Evolutionary conservation across 2,329 filamentous ascomycete species (phyloP).

Genomic region (Venturia carpophila): DNA sequence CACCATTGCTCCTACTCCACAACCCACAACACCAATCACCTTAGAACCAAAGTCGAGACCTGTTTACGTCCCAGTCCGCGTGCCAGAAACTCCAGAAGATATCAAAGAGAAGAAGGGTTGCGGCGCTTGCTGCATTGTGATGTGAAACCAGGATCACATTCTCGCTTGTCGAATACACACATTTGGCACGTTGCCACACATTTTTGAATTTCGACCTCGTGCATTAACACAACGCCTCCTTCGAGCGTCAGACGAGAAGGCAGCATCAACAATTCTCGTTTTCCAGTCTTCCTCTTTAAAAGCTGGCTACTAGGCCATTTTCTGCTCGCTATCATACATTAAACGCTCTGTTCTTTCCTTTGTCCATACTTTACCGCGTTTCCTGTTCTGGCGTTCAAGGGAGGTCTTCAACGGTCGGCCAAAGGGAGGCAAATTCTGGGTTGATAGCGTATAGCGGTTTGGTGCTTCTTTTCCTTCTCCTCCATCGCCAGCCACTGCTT

Average conservation of each 20-base stretch:
- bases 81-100: slow-evolving; percentile 49
- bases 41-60: slow-evolving; percentile 21
- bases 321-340: background rate
- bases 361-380: slow-evolving; percentile 12
- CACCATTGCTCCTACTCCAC: slow-evolving; percentile 26
- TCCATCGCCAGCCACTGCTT: slow-evolving; percentile 16
- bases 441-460: slow-evolving; percentile 30
- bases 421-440: slow-evolving; percentile 21
- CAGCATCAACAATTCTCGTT: background rate
- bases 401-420: slow-evolving; percentile 24
- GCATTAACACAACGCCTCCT: background rate
- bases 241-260: background rate
- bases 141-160: slow-evolving; percentile 41
- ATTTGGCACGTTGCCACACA: background rate
- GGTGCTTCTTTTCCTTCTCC: slow-evolving; percentile 23
- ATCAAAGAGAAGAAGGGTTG: slow-evolving; percentile 49
- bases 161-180: background rate
- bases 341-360: background rate
- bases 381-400: slow-evolving; percentile 25
- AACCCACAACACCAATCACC: slow-evolving; percentile 21
- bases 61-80: slow-evolving; percentile 40
- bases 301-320: background rate
- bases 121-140: slow-evolving; percentile 66
- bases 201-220: slow-evolving; percentile 1
- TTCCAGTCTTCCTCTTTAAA: background rate